phyloP scores from a whole-genome alignment of 257 asterid genomes.

The Solanum etuberosum region DNA sequence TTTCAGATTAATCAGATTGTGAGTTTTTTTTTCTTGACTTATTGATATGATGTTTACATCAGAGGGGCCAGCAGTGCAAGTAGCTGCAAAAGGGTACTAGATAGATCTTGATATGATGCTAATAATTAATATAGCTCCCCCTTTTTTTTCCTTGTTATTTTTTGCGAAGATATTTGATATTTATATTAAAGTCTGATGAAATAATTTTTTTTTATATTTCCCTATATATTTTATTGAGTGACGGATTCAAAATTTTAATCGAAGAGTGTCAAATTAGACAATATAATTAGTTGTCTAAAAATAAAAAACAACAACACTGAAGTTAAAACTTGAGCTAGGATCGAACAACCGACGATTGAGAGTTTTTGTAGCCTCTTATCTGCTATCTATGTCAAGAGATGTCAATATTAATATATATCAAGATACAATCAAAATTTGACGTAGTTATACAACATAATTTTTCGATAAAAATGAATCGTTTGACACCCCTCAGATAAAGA shows the following conservation, averaged over 20 bases:
- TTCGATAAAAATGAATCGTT: rapidly evolving
- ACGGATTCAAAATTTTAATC: no score
- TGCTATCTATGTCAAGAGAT: no score
- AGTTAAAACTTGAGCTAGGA: background rate
- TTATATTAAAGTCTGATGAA: background rate
- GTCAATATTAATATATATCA: no score
- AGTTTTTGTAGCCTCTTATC: no score
- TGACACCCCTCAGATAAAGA: background rate
- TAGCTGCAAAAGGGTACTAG: background rate
- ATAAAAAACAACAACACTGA: no score
- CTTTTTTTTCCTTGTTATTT: background rate
- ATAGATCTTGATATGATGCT: background rate
- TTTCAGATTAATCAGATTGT: background rate
- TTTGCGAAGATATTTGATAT: background rate
- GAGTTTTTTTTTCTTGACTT: background rate
- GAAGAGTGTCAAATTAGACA: background rate
- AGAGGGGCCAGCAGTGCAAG: background rate
- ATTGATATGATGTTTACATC: background rate
- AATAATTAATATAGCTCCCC: background rate
- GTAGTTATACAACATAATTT: no score
- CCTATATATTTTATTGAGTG: background rate
- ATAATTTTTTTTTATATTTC: no score
- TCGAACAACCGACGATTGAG: no score
- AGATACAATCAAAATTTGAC: no score
- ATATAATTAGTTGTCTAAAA: no score